phyloP scores from a whole-genome alignment of 2,329 filamentous ascomycete species.

The Aureobasidium sp. region DNA sequence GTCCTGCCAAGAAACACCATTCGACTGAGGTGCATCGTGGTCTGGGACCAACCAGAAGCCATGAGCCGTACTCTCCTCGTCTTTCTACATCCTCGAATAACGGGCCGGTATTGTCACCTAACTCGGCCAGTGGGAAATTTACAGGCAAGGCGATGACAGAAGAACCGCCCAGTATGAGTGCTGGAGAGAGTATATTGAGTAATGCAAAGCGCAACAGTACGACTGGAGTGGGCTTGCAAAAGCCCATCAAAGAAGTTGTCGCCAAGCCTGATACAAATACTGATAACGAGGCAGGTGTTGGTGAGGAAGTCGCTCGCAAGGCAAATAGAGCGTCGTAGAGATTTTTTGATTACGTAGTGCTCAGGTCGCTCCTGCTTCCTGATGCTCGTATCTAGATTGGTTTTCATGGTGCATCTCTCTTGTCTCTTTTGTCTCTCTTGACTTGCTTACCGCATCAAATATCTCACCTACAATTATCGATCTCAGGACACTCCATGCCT shows the following conservation, averaged over 20 bases:
- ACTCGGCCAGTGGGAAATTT: conserved; percentile 14
- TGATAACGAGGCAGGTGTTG: not conserved
- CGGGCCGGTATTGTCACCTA: conserved; percentile 15
- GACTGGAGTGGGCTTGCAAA: conserved; percentile 23
- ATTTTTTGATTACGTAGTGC: not conserved
- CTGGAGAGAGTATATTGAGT: conserved; percentile 21
- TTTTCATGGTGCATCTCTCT: not conserved
- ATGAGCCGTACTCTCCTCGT: conserved; percentile 22
- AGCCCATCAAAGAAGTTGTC: conserved; percentile 23
- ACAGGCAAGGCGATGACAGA: not conserved
- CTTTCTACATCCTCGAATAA: conserved; percentile 12
- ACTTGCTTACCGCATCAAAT: not conserved
- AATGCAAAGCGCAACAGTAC: conserved; percentile 16
- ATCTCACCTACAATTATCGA: not conserved
- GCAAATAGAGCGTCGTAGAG: not conserved
- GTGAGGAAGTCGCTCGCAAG: conserved; percentile 1
- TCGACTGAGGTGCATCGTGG: conserved; percentile 9
- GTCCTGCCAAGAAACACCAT: conserved; percentile 22
- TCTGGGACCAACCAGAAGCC: conserved; percentile 11
- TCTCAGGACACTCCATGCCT: not conserved
- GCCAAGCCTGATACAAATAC: not conserved
- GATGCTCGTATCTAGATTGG: not conserved
- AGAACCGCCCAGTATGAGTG: conserved; percentile 12
- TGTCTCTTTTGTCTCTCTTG: not conserved
- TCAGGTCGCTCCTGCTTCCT: not conserved